phyloP scores from a whole-genome alignment of 129 eudicot genomes.

The Arctium minus region DNA sequence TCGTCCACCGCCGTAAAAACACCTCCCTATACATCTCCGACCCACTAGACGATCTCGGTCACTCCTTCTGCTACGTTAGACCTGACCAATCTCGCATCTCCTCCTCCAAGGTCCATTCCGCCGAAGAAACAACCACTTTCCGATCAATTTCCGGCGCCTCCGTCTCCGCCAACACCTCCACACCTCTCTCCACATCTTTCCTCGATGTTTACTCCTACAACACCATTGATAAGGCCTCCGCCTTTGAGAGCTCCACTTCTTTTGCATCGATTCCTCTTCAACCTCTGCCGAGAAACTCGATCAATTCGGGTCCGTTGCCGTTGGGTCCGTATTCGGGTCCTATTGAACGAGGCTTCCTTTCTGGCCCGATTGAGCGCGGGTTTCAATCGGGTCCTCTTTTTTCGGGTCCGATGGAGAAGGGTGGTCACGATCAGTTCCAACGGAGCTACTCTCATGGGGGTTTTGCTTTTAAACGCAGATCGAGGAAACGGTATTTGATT shows the following conservation, averaged over 20 bases:
- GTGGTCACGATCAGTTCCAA: slow-evolving; percentile 38
- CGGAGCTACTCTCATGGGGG: slow-evolving; percentile 74
- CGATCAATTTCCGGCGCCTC: slow-evolving; percentile 93
- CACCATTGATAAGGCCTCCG: slow-evolving; percentile 54
- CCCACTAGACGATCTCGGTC: slow-evolving; percentile 85
- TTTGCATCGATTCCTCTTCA: slow-evolving; percentile 73
- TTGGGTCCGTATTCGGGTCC: slow-evolving; percentile 47
- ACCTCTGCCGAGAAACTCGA: slow-evolving; percentile 47
- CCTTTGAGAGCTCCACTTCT: slow-evolving; percentile 81
- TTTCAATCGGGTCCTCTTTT: slow-evolving; percentile 71
- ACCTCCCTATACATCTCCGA: slow-evolving; percentile 43
- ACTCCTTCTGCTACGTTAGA: slow-evolving; percentile 79
- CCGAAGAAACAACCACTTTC: slow-evolving; percentile 66
- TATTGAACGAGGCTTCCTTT: slow-evolving; percentile 54
- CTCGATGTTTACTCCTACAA: slow-evolving; percentile 49
- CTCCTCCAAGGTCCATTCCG: slow-evolving; percentile 65
- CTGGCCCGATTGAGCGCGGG: slow-evolving; percentile 83
- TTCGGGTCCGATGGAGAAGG: slow-evolving; percentile 71
- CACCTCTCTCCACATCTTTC: slow-evolving; percentile 67
- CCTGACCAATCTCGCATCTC: slow-evolving; percentile 50
- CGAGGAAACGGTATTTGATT: slow-evolving; percentile 44
- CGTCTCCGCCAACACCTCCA: slow-evolving; percentile 86
- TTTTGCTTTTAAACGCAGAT: slow-evolving; percentile 37
- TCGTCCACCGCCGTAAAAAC: slow-evolving; percentile 43
- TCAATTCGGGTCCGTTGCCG: slow-evolving; percentile 53